Evolutionary conservation across 345 rosid genomes (phyloP).

Genomic region (Gossypium longicalyx): DNA sequence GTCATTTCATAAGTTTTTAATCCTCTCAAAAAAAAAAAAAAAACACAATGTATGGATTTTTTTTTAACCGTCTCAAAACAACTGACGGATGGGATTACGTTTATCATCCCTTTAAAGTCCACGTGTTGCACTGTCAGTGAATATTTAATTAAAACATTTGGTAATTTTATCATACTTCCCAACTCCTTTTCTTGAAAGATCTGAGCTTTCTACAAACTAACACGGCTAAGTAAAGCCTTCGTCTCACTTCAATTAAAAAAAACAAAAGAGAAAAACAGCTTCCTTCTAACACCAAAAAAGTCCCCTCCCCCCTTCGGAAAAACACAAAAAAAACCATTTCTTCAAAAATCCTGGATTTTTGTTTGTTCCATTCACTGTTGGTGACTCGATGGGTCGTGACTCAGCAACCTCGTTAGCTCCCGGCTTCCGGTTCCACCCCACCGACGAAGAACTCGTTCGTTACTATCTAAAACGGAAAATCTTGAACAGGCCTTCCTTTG

Average conservation of each 20-base stretch:
- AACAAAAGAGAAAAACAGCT: neutral
- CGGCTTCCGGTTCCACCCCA: conserved; percentile 92
- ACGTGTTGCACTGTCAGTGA: too few relatives aligned
- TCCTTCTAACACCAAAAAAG: neutral
- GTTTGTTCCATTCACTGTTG: neutral
- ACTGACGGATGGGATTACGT: too few relatives aligned
- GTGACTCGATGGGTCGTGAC: conserved; percentile 47
- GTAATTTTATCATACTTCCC: neutral
- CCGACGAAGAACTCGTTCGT: conserved; percentile 92
- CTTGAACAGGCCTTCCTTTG: conserved; percentile 60
- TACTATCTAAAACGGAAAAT: conserved; percentile 84
- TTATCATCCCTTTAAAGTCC: too few relatives aligned
- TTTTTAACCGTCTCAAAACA: too few relatives aligned
- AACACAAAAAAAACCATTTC: neutral
- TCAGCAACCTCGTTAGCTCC: conserved; percentile 63
- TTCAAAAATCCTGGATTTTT: neutral
- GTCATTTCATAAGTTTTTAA: too few relatives aligned
- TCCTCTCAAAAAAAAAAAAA: too few relatives aligned
- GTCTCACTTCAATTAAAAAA: too few relatives aligned
- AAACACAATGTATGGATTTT: too few relatives aligned
- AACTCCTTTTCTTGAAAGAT: neutral
- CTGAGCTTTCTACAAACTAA: neutral
- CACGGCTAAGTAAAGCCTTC: too few relatives aligned
- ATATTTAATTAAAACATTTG: too few relatives aligned
- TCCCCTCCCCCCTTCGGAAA: fast-evolving